These are phyloP conservation scores for Metarhizium anisopliae DNA, from an alignment of 2,329 filamentous ascomycete genomes.

Conservation along the genomic window DNA sequence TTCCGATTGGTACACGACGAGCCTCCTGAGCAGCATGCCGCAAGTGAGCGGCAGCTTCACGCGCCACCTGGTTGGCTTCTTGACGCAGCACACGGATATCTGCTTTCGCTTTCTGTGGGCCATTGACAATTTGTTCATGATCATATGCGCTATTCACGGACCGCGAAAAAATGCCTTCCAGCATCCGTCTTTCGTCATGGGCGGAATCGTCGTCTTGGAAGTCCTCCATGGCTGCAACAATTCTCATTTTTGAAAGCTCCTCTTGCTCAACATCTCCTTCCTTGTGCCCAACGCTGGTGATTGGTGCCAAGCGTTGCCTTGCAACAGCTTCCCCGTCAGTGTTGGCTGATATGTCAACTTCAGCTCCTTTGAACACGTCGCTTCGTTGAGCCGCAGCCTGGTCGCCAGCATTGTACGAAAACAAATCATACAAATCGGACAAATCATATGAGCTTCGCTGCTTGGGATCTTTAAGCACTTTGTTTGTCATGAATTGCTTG, in stretches of 20 bases:
- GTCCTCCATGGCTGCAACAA: conserved; percentile 56
- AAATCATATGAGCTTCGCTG: conserved; percentile 87
- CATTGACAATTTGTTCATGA: conserved; percentile 84
- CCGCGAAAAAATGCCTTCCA: conserved; percentile 81
- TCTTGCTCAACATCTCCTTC: conserved; percentile 22
- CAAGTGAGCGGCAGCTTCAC: conserved; percentile 68
- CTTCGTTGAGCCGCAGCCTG: conserved; percentile 62
- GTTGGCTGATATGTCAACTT: conserved; percentile 40
- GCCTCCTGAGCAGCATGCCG: conserved; percentile 65
- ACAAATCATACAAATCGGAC: conserved; percentile 84
- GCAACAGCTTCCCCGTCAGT: conserved; percentile 4
- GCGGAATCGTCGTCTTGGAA: conserved; percentile 46
- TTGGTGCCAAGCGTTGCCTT: conserved; percentile 6
- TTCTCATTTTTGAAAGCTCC: conserved; percentile 44
- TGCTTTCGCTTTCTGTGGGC: conserved; percentile 60
- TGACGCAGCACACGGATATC: conserved; percentile 71
- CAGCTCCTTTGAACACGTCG: conserved; percentile 77
- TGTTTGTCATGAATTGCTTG: conserved; percentile 96
- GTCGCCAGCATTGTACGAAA: conserved; percentile 55
- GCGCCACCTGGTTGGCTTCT: conserved; percentile 73
- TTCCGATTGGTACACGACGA: conserved; percentile 65
- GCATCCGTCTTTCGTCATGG: conserved; percentile 63
- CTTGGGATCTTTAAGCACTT: conserved; percentile 88
- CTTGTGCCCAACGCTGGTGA: conserved; percentile 5
- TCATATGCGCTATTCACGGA: conserved; percentile 88